Evolutionary conservation across 2,329 filamentous ascomycete genomes (phyloP).

Genomic region (Alternaria tenuissima): DNA sequence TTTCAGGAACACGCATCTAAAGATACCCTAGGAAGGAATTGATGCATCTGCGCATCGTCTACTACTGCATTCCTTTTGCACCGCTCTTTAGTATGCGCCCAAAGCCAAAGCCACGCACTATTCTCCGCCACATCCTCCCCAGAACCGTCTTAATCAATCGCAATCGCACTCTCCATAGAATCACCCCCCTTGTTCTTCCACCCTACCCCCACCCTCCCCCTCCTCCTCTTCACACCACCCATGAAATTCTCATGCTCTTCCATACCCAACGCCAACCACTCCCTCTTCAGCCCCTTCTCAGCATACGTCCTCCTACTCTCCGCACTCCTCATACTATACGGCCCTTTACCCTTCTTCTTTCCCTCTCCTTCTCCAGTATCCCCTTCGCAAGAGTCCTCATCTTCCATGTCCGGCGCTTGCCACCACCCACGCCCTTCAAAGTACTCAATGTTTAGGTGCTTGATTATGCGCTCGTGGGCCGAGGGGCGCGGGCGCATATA

Average conservation of each 20-base stretch:
- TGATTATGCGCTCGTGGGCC: constrained; percentile 31
- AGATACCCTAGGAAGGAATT: constrained; percentile 80
- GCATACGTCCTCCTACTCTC: constrained; percentile 31
- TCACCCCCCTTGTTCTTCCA: background rate
- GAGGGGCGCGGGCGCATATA: constrained; percentile 24
- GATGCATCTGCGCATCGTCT: constrained; percentile 58
- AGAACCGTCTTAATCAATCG: background rate
- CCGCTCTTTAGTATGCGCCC: background rate
- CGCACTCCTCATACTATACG: constrained; percentile 28
- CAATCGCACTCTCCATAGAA: background rate
- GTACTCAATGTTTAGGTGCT: constrained; percentile 23
- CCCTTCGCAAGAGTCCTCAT: background rate
- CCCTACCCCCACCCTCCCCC: background rate
- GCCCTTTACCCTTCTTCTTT: constrained; percentile 3
- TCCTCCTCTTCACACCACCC: constrained; percentile 13
- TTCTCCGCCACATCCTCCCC: background rate
- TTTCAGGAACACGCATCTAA: constrained; percentile 72
- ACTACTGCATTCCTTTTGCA: background rate
- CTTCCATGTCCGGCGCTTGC: background rate
- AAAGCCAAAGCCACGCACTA: background rate
- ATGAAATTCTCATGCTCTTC: constrained; percentile 7
- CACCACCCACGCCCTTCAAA: constrained; percentile 1
- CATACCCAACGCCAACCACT: constrained; percentile 19
- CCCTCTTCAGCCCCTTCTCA: constrained; percentile 22
- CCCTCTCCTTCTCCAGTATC: background rate